Evolutionary conservation across 192 early-diverging fungal genomes (phyloP).

Genomic region (Diversispora eburnea): DNA sequence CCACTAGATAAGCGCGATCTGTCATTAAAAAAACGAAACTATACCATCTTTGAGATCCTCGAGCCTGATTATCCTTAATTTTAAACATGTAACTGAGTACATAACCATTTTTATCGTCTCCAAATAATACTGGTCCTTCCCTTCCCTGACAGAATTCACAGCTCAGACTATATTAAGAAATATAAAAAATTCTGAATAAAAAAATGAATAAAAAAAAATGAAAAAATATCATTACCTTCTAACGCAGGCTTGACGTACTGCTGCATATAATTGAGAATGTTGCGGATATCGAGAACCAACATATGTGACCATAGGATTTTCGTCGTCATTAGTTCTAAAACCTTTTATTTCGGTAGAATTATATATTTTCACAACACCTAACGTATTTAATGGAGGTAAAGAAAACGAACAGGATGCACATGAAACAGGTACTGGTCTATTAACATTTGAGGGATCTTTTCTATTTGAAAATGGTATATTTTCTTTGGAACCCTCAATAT

Average conservation of each 20-base stretch:
- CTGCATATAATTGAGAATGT: conserved; percentile 41
- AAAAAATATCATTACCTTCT: conserved; percentile 34
- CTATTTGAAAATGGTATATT: conserved; percentile 5
- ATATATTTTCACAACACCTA: neutral
- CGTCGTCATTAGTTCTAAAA: conserved; percentile 38
- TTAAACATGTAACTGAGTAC: conserved; percentile 72
- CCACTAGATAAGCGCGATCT: conserved; percentile 60
- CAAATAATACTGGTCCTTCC: conserved; percentile 67
- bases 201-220: neutral
- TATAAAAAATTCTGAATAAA: neutral
- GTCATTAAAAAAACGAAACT: conserved; percentile 62
- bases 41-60: conserved; percentile 58
- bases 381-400: neutral
- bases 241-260: conserved; percentile 42
- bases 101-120: conserved; percentile 63
- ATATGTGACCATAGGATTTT: conserved; percentile 38
- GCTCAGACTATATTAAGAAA: conserved; percentile 44
- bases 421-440: conserved; percentile 3
- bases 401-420: conserved; percentile 27
- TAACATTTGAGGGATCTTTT: conserved; percentile 3
- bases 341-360: conserved; percentile 29
- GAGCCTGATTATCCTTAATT: conserved; percentile 60
- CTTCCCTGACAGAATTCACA: conserved; percentile 60
- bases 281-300: conserved; percentile 39
- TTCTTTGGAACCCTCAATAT: neutral